A percentile compares a stretch with the other conserved stretches of the same genome.
phyloP scores from a whole-genome alignment of 169 alveolate genomes.

The Plasmodium fragile region DNA sequence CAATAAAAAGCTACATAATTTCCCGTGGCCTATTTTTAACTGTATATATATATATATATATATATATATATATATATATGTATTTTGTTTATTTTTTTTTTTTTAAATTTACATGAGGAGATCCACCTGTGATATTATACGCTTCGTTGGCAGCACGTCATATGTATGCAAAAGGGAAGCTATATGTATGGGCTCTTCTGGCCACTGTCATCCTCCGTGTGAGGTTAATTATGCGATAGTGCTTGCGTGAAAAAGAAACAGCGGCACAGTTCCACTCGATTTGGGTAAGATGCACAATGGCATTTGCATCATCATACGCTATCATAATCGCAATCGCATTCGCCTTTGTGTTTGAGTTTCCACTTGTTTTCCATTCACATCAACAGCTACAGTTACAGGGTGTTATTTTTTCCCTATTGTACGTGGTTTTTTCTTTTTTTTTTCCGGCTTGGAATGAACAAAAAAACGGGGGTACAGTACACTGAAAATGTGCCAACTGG shows the following conservation, averaged over 20 bases:
- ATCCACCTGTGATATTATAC: neutral
- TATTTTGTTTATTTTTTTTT: neutral
- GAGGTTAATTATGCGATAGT: neutral
- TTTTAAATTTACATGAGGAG: neutral
- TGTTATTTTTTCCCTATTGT: neutral
- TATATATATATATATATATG: neutral
- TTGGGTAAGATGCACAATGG: neutral
- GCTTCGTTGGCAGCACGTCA: neutral
- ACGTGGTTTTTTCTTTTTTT: neutral
- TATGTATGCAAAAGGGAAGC: neutral
- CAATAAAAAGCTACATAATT: neutral
- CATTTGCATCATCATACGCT: neutral
- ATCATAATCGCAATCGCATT: too few species aligned
- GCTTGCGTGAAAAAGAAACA: neutral
- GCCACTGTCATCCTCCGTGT: neutral
- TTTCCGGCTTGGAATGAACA: neutral
- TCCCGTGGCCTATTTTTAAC: neutral
- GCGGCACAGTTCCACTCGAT: neutral
- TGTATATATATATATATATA: neutral
- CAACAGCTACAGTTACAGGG: neutral
- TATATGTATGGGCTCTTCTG: neutral
- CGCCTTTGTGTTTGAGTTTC: neutral
- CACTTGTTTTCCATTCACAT: neutral
- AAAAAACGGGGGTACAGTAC: neutral
- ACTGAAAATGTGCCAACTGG: neutral